A percentile compares a stretch with the other conserved stretches of the same genome.
Conservation (phyloP, 2,329 filamentous ascomycete species). For the Pestalotiopsis sp. region DNA sequence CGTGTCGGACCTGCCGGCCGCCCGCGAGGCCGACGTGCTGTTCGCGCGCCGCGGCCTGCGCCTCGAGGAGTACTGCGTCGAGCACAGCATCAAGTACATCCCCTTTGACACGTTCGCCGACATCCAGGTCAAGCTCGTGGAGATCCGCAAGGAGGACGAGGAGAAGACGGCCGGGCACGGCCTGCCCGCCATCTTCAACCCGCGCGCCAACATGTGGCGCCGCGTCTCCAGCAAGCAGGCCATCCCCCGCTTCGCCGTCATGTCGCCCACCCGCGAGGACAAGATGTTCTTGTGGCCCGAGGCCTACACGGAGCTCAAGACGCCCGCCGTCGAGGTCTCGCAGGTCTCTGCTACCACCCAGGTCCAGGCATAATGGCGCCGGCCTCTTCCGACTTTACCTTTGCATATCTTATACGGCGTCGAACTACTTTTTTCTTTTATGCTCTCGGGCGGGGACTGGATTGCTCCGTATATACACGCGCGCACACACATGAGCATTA, state of each 20-base stretch:
- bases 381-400: not conserved
- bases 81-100: constrained; percentile 60
- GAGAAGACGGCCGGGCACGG: constrained; percentile 60
- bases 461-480: not conserved
- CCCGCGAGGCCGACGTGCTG: constrained; percentile 65
- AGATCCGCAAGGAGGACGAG: constrained; percentile 59
- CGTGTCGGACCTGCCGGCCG: constrained; percentile 66
- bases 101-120: constrained; percentile 67
- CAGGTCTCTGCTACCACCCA: constrained; percentile 10
- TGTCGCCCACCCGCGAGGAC: constrained; percentile 53
- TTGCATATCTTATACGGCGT: not conserved
- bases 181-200: constrained; percentile 63
- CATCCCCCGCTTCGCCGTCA: constrained; percentile 36
- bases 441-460: not conserved
- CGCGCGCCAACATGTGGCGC: constrained; percentile 68
- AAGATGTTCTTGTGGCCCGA: constrained; percentile 65
- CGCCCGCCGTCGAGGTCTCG: constrained; percentile 22
- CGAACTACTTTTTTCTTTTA: not conserved
- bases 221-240: constrained; percentile 58
- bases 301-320: constrained; percentile 48
- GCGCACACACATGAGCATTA: not conserved
- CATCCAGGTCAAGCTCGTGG: constrained; percentile 60
- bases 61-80: constrained; percentile 66
- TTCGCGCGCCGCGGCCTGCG: constrained; percentile 66
- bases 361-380: constrained; percentile 12